Evolutionary conservation across 1,284 basidiomycete species (phyloP).

Genomic region (Thecaphora thlaspeos): DNA sequence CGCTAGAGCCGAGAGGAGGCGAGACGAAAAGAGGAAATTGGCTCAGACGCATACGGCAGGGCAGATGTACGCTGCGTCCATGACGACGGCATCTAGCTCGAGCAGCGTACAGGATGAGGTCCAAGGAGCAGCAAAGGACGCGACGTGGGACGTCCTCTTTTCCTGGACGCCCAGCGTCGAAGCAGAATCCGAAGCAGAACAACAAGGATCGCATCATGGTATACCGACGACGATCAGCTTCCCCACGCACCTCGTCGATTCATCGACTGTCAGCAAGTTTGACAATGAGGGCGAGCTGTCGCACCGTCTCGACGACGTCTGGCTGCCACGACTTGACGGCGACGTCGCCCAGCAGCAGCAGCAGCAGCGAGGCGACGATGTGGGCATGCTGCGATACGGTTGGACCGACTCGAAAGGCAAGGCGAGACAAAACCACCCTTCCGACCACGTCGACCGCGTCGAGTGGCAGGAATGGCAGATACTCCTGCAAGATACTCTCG

Average conservation of each 20-base stretch:
- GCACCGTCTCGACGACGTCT: neutral
- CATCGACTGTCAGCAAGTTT: slow-evolving; percentile 3
- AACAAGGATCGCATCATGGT: neutral
- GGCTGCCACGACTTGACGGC: neutral
- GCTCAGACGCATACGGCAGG: slow-evolving; percentile 16
- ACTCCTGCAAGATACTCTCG: slow-evolving; percentile 16
- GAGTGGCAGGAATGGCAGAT: slow-evolving; percentile 19
- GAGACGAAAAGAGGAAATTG: slow-evolving; percentile 5
- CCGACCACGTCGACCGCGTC: too few relatives aligned
- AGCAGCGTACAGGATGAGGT: too few relatives aligned
- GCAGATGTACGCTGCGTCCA: slow-evolving; percentile 2
- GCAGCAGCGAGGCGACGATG: neutral
- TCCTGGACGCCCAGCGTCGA: slow-evolving; percentile 20
- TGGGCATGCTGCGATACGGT: too few relatives aligned
- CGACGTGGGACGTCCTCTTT: slow-evolving; percentile 37
- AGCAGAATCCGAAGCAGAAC: slow-evolving; percentile 3
- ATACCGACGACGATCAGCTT: slow-evolving; percentile 12
- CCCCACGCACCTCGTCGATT: slow-evolving; percentile 18
- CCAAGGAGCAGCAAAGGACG: slow-evolving; percentile 2
- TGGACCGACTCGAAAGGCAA: slow-evolving; percentile 3
- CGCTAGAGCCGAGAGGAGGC: slow-evolving; percentile 10
- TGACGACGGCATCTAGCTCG: too few relatives aligned
- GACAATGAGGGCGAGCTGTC: neutral
- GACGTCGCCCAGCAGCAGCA: neutral
- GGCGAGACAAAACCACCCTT: too few relatives aligned